phyloP scores from a whole-genome alignment of 495 filamentous ascomycete species.

The Cryomyces antarcticus region DNA sequence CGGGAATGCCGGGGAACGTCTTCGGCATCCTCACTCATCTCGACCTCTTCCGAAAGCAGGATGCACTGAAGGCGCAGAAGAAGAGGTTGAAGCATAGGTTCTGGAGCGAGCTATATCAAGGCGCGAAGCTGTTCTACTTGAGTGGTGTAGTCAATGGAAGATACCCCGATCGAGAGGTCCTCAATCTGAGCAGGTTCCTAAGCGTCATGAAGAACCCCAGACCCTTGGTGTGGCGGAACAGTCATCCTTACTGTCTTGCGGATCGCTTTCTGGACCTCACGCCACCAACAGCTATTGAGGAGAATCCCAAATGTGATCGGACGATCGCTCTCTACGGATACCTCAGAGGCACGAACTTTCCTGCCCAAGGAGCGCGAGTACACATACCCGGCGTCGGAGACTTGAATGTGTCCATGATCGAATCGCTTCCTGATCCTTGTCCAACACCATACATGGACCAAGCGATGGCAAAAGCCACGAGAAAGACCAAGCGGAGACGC shows the following conservation, averaged over 20 bases:
- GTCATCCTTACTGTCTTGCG: conserved; percentile 79
- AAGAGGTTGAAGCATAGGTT: conserved; percentile 89
- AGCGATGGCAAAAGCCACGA: conserved; percentile 56
- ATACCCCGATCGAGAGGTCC: conserved; percentile 90
- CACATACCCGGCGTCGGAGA: conserved; percentile 94
- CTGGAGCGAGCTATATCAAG: conserved; percentile 91
- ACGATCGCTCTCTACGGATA: conserved; percentile 86
- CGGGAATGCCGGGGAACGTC: conserved; percentile 94
- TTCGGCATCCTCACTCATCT: conserved; percentile 94
- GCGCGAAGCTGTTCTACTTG: conserved; percentile 90
- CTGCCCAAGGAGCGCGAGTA: conserved; percentile 64
- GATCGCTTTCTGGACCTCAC: conserved; percentile 91
- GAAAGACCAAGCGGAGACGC: conserved; percentile 53
- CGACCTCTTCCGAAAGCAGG: conserved; percentile 84
- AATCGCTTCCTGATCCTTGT: conserved; percentile 80
- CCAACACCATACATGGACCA: conserved; percentile 84
- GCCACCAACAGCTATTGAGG: conserved; percentile 72
- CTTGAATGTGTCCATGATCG: conserved; percentile 62
- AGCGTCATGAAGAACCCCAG: conserved; percentile 98
- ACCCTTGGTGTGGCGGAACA: conserved; percentile 88
- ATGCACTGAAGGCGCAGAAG: conserved; percentile 72
- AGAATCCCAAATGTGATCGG: conserved; percentile 71
- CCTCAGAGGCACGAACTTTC: conserved; percentile 86
- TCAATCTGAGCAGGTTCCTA: conserved; percentile 85
- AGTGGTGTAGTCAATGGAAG: conserved; percentile 88